Evolutionary conservation across 148 eudicot species (phyloP), one percentile per base, ranked within the genome.

Genomic region (Cornus kousa): DNA sequence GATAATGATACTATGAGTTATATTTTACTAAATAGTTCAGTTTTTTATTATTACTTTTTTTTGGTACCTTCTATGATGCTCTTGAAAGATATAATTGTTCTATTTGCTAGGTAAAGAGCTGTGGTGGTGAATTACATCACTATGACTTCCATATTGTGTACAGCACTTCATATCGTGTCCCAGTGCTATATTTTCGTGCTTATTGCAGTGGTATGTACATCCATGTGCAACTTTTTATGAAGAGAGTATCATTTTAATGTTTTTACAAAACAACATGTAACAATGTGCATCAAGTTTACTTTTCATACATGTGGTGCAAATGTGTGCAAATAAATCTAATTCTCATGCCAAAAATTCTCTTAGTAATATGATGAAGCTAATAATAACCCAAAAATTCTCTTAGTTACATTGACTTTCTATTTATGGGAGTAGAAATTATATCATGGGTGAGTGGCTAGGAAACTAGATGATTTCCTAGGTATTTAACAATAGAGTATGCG

Each of bases 91-190:
- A 50, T 11, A 59, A 46, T 8, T 33, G 32, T 67, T 78, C 33
- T 86, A 33, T 78, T 76, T 74, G 78, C 73, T 73, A 91, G 94
- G 91, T 84, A 77, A 78, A 79, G 32, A 80, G 82, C 73, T 67
- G 48, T 76, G 70, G 67, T 70, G 71, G 84, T 69, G 92, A 89
- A 82, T 84, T 81, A 74, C 90, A 87, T 83, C 82, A 81, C 70
- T 97, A 88, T 82, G 98, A 97, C 88, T 92, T 92, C 81, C 98
- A 97, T 82, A 84, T 90, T 24, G 88, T 92, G 48, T 94, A 97
- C 86, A 94, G 89, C 86, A 77, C 77, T 67, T 90, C 99, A 53
- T 97, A 91, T 84, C 92, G 80, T 82, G 97, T 97, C 72, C 99
- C 98, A 0, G 88, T 91, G 85, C 86, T 97, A 50, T 92, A 92